Percentiles rank a stretch among this genome's conserved stretches.
Evolutionary conservation across 1,284 basidiomycete species (phyloP).

Genomic region (Vanrija pseudolonga): DNA sequence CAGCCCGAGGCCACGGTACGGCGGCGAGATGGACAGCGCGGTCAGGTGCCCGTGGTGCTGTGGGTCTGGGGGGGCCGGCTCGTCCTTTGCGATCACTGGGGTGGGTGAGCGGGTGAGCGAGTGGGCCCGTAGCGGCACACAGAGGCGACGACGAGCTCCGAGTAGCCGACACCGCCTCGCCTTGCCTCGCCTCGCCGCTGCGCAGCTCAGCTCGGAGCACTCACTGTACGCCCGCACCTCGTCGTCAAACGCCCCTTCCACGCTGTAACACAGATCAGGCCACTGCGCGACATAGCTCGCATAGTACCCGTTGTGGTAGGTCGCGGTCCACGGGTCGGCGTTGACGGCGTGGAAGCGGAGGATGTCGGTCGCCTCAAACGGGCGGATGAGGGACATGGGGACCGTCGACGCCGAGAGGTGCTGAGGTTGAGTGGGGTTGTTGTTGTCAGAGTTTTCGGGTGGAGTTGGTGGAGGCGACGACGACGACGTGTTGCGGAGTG

Average conservation of each 20-base stretch:
- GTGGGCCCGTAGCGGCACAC: too few relatives aligned
- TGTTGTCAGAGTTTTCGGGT: too few relatives aligned
- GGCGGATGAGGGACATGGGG: conserved; percentile 52
- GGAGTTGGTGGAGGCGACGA: too few relatives aligned
- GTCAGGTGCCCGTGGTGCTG: conserved; percentile 50
- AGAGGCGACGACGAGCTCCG: too few relatives aligned
- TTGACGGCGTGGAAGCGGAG: conserved; percentile 53
- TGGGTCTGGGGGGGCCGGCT: conserved; percentile 44
- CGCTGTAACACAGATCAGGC: conserved; percentile 41
- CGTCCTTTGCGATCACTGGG: conserved; percentile 49
- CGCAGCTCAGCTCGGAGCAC: conserved; percentile 2
- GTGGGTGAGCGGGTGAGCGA: neutral
- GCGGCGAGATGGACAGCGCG: conserved; percentile 46
- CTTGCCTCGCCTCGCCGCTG: too few relatives aligned
- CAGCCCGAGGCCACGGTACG: conserved; percentile 41
- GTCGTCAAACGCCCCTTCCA: conserved; percentile 22
- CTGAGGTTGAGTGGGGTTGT: too few relatives aligned
- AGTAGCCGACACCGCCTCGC: too few relatives aligned
- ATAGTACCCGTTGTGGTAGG: conserved; percentile 48
- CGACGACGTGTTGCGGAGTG: too few relatives aligned
- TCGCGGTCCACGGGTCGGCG: conserved; percentile 55
- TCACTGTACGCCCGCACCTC: conserved; percentile 36
- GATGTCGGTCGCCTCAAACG: conserved; percentile 51
- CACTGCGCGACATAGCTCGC: conserved; percentile 42
- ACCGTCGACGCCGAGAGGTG: too few relatives aligned